phyloP scores from a whole-genome alignment of 2,329 filamentous ascomycete species.

The Venturia pyrina region DNA sequence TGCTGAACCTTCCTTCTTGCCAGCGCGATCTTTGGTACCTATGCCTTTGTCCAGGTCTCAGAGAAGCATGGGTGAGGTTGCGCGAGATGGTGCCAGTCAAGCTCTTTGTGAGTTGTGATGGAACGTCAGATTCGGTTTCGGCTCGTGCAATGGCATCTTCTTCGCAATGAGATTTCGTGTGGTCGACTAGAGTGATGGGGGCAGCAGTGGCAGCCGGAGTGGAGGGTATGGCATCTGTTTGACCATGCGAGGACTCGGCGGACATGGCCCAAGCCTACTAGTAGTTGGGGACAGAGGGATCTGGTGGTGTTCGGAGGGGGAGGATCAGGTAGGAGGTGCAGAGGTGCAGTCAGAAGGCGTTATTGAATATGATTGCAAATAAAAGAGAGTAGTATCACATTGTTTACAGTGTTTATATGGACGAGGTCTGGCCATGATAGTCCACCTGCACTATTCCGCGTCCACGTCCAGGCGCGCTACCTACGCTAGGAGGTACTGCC shows the following conservation, averaged over 20 bases:
- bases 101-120: neutral
- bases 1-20: slow-evolving; percentile 10
- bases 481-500: too few species aligned
- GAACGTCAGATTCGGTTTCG: neutral
- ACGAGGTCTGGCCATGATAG: neutral
- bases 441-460: neutral
- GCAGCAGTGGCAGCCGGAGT: neutral
- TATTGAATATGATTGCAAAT: too few species aligned
- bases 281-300: neutral
- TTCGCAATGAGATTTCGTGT: slow-evolving; percentile 10
- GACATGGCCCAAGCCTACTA: neutral
- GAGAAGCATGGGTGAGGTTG: slow-evolving; percentile 9
- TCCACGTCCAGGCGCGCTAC: too few species aligned
- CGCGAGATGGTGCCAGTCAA: slow-evolving; percentile 7
- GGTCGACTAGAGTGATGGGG: slow-evolving; percentile 14
- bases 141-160: neutral
- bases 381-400: too few species aligned
- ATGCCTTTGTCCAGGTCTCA: slow-evolving; percentile 1
- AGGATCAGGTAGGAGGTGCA: neutral
- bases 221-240: neutral
- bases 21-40: slow-evolving; percentile 9
- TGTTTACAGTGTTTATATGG: neutral
- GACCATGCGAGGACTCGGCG: neutral
- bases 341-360: neutral
- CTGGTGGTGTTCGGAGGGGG: neutral